Evolutionary conservation across 805 yeast genomes (phyloP), one percentile per base, ranked within the genome.

Genomic region (Zygotorulaspora florentina): DNA sequence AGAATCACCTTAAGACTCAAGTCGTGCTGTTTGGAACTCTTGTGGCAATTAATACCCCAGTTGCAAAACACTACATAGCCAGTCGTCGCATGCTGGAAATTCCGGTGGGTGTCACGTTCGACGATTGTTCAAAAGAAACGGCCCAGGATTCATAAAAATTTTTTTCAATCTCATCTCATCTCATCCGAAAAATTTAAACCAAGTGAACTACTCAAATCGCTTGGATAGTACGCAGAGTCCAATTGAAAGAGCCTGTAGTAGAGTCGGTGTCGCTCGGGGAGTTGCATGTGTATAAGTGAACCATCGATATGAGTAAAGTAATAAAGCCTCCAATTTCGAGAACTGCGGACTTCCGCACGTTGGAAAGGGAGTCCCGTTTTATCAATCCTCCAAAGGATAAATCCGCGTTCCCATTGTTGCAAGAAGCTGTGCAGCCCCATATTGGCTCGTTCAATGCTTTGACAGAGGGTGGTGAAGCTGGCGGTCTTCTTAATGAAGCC

Each of bases 401-500:
- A 64, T 75, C 87, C 26, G 87, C 87, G 7, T 91, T 71, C 59
- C 96, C 96, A 12, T 69, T 89, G 34, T 75, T 93, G 30, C 77
- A 78, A 47, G 96, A 88, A 52, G 98, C 99, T 12, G 93, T 93
- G 34, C 80, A 81, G 46, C 99, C 99, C 4, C 99, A 93, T 65
- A 79, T 93, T 45, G 97, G 96, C 8, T 91, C 98, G 1, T 93
- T 93, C 75, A 85, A 93, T 73, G 97, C 97, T 4, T 73, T 93
- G 46, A 86, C 96, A 18, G 95, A 87, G 47, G 96, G 96, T 36
- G 80, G 86, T 18, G 81, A 74, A 36, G 16, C 36, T 10, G 95
- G 91, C 39, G 96, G 96, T 5, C 67, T 93, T 20, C 73, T 93
- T 49, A 88, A 90, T 64, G 70, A 84, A 42, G 97, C 86, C 2